phyloP scores from a whole-genome alignment of 805 yeast species.

The Cyberlindnera veronae region DNA sequence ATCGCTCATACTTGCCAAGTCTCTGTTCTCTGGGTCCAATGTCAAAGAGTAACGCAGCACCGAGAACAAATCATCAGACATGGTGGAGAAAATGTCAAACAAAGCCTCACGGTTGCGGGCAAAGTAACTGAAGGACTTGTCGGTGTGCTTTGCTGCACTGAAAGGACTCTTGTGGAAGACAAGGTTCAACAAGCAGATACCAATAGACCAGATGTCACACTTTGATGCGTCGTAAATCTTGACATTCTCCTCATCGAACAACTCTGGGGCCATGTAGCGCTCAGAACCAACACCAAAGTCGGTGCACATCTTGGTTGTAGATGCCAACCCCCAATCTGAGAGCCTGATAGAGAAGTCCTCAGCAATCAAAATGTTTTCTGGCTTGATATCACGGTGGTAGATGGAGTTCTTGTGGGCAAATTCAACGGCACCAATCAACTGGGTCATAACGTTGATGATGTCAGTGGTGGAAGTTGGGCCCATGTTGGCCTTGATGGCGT shows the following conservation, averaged over 20 bases:
- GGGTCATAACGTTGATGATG: constrained; percentile 53
- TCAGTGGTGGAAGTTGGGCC: constrained; percentile 53
- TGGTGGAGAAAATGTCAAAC: constrained; percentile 86
- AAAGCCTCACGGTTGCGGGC: constrained; percentile 84
- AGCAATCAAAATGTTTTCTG: constrained; percentile 66
- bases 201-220: constrained; percentile 88
- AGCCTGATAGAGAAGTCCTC: constrained; percentile 54
- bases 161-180: constrained; percentile 91
- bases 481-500: constrained; percentile 58
- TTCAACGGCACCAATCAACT: constrained; percentile 67
- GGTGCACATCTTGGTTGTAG: constrained; percentile 46
- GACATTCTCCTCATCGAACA: constrained; percentile 56
- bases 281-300: constrained; percentile 89
- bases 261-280: constrained; percentile 93
- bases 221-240: constrained; percentile 72
- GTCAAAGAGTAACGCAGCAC: constrained; percentile 75
- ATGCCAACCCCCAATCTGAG: constrained; percentile 76
- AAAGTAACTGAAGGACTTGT: constrained; percentile 79
- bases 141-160: constrained; percentile 73
- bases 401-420: constrained; percentile 70
- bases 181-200: constrained; percentile 75
- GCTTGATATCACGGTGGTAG: constrained; percentile 81
- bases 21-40: constrained; percentile 84
- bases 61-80: constrained; percentile 84
- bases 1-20: constrained; percentile 52